Conservation (phyloP, 306 rosid genomes). For the Rosa lucieae region DNA sequence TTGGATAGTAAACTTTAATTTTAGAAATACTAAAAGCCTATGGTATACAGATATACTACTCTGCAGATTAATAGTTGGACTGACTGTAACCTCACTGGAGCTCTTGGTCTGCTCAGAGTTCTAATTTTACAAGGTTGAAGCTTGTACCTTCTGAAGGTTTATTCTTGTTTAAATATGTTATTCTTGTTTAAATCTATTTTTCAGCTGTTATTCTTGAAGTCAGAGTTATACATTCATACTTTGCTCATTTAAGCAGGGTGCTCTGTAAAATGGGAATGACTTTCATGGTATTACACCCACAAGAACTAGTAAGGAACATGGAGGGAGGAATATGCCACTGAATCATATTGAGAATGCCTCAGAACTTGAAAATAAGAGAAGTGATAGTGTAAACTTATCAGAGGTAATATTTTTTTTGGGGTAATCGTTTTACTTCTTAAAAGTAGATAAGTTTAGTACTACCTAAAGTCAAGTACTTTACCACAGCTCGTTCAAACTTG, state of each 20-base stretch:
- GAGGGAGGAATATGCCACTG: slow-evolving; percentile 22
- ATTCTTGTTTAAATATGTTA: too few species aligned
- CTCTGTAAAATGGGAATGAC: slow-evolving; percentile 35
- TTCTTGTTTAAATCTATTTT: background rate
- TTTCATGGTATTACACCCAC: slow-evolving; percentile 25
- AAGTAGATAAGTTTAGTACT: background rate
- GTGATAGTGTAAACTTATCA: slow-evolving; percentile 15
- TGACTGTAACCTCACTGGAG: too few species aligned
- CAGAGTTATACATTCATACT: slow-evolving; percentile 17
- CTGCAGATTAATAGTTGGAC: too few species aligned
- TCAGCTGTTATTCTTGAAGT: background rate
- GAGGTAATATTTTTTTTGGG: slow-evolving; percentile 21
- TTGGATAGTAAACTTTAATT: too few species aligned
- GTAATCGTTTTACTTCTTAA: background rate
- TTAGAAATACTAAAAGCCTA: too few species aligned
- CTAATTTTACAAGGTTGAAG: too few species aligned
- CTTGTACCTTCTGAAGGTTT: too few species aligned
- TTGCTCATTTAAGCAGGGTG: slow-evolving; percentile 27
- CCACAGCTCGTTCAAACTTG: background rate
- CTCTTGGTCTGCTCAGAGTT: too few species aligned
- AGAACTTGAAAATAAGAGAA: slow-evolving; percentile 30
- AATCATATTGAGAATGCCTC: slow-evolving; percentile 14
- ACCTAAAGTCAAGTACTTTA: background rate
- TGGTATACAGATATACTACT: too few species aligned
- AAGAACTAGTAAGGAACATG: slow-evolving; percentile 28